These are phyloP conservation scores for Paracamarosporium sp. DNA, from an alignment of 2,329 filamentous ascomycete genomes.

Conservation along the genomic window DNA sequence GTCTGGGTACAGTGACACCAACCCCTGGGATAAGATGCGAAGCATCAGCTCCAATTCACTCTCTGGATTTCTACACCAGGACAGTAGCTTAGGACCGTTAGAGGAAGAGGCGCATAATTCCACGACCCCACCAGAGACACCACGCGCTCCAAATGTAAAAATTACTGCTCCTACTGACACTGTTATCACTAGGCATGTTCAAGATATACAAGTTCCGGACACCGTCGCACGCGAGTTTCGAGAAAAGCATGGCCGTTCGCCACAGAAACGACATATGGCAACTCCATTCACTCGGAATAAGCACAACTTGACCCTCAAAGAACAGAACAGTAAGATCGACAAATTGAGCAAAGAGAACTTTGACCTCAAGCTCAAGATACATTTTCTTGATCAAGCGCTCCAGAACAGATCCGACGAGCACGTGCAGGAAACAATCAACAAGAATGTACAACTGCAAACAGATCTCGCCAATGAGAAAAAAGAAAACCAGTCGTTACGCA, in stretches of 20 bases:
- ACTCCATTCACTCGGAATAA: conserved; percentile 48
- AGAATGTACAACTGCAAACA: conserved; percentile 95
- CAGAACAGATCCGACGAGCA: conserved; percentile 95
- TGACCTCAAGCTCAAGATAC: conserved; percentile 93
- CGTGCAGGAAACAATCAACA: conserved; percentile 96
- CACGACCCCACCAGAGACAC: conserved; percentile 69
- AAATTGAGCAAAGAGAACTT: conserved; percentile 97
- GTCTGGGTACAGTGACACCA: conserved; percentile 59
- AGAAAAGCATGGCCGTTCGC: conserved; percentile 71
- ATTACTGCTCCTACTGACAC: conserved; percentile 79
- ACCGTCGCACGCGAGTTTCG: conserved; percentile 87
- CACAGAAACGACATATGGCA: conserved; percentile 61
- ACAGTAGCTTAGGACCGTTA: conserved; percentile 62
- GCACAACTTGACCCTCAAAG: conserved; percentile 79
- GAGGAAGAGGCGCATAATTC: conserved; percentile 63
- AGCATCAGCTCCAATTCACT: conserved; percentile 47
- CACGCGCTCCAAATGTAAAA: conserved; percentile 62
- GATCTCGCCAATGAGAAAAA: conserved; percentile 87
- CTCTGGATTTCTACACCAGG: conserved; percentile 41
- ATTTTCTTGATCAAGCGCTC: conserved; percentile 92
- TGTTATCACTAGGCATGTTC: conserved; percentile 84
- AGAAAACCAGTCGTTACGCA: conserved; percentile 83
- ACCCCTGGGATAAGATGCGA: conserved; percentile 51
- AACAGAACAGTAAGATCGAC: conserved; percentile 97
- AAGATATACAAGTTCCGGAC: conserved; percentile 89